Conservation (phyloP, 441 rosid genomes). For the Erysimum pusillum region DNA sequence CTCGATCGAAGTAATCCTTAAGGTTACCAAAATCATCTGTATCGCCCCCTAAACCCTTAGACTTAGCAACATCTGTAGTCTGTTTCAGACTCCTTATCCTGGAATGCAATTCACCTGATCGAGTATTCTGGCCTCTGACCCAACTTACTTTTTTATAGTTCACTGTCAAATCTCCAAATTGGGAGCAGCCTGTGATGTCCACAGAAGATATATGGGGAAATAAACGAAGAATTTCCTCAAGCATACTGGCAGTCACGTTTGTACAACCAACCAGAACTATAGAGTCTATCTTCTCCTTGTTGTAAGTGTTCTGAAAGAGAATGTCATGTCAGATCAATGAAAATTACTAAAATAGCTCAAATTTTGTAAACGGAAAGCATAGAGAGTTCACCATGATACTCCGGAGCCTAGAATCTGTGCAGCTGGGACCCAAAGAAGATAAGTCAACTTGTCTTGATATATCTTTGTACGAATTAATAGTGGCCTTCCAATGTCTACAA, state of each 20-base stretch:
- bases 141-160: slow-evolving; percentile 71
- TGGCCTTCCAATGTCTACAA: slow-evolving; percentile 96
- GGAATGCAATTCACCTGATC: slow-evolving; percentile 61
- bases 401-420: slow-evolving; percentile 73
- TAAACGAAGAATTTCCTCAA: slow-evolving; percentile 73
- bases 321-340: slow-evolving; percentile 44
- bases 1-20: slow-evolving; percentile 96
- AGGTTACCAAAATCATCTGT: slow-evolving; percentile 91
- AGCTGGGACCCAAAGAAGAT: slow-evolving; percentile 78
- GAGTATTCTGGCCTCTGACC: slow-evolving; percentile 64
- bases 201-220: slow-evolving; percentile 76
- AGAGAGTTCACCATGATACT: slow-evolving; percentile 72
- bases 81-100: slow-evolving; percentile 77
- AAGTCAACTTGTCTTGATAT: slow-evolving; percentile 83
- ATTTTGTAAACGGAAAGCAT: slow-evolving; percentile 33
- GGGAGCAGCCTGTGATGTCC: slow-evolving; percentile 93
- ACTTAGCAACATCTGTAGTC: slow-evolving; percentile 59
- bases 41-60: slow-evolving; percentile 58
- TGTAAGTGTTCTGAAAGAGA: slow-evolving; percentile 83
- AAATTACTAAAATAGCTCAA: slow-evolving; percentile 22
- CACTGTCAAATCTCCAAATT: slow-evolving; percentile 70
- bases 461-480: slow-evolving; percentile 77
- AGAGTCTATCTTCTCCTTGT: slow-evolving; percentile 76
- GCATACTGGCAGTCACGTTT: slow-evolving; percentile 66
- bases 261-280: slow-evolving; percentile 86